Evolutionary conservation across 306 rosid genomes (phyloP).

Genomic region (Rosa persica): DNA sequence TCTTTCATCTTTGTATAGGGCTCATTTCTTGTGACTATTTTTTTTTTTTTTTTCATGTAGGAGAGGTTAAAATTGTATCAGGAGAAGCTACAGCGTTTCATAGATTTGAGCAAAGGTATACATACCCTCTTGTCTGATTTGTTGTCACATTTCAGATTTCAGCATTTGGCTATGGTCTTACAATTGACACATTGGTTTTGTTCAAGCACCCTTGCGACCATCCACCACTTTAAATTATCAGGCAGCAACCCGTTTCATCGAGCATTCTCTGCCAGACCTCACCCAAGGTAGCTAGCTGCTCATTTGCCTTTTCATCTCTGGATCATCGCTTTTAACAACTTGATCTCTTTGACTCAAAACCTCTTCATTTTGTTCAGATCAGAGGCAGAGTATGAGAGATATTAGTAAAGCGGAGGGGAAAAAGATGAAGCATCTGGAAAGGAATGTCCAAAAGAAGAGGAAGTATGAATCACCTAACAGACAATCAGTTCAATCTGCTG

Average conservation of each 20-base stretch:
- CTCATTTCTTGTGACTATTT: constrained; percentile 12
- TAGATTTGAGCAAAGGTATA: constrained; percentile 66
- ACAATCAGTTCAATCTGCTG: constrained; percentile 64
- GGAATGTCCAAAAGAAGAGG: constrained; percentile 69
- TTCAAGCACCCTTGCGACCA: constrained; percentile 80
- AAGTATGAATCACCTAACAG: constrained; percentile 68
- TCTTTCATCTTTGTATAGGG: not conserved
- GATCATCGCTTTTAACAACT: not conserved
- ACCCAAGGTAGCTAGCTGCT: constrained; percentile 55
- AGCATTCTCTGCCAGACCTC: constrained; percentile 86
- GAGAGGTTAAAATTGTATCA: constrained; percentile 70
- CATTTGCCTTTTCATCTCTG: constrained; percentile 10
- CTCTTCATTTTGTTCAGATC: constrained; percentile 43
- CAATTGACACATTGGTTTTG: constrained; percentile 36
- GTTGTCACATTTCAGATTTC: not conserved
- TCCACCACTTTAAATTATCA: constrained; percentile 71
- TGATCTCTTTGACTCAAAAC: not conserved
- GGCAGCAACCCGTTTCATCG: constrained; percentile 94
- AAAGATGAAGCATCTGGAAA: constrained; percentile 41
- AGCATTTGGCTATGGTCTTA: not conserved
- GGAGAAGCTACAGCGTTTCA: constrained; percentile 57
- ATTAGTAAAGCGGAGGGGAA: constrained; percentile 68
- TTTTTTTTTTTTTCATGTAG: constrained; percentile 30
- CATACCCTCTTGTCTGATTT: not conserved
- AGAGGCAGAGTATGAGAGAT: constrained; percentile 61